phyloP scores from a whole-genome alignment of 2,329 filamentous ascomycete genomes.

The Talaromyces pinophilus region DNA sequence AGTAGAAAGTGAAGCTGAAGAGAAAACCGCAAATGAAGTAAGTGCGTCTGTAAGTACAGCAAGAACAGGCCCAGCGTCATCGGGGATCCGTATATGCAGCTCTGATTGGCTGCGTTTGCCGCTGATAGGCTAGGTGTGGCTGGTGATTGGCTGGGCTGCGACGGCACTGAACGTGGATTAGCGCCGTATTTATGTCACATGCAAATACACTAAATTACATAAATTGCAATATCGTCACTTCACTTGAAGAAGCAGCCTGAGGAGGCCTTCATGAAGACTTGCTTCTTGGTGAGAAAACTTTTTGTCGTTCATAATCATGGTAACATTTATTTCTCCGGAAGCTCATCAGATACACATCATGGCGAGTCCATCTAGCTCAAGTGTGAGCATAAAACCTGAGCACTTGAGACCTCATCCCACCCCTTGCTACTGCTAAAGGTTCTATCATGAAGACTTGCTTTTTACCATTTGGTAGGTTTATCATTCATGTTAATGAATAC shows the following conservation, averaged over 20 bases:
- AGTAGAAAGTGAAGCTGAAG: neutral
- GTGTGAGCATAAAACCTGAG: neutral
- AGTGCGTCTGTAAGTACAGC: neutral
- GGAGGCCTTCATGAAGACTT: neutral
- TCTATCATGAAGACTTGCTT: no score
- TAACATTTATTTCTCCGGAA: neutral
- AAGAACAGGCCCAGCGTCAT: slow-evolving; percentile 9
- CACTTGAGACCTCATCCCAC: no score
- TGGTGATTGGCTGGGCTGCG: neutral
- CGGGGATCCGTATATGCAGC: neutral
- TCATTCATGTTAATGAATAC: neutral
- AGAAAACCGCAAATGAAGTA: neutral
- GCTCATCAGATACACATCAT: neutral
- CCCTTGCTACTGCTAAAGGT: no score
- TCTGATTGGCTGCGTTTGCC: slow-evolving; percentile 10
- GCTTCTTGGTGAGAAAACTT: neutral
- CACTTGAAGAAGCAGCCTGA: neutral
- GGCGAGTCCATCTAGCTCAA: neutral
- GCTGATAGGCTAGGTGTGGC: neutral
- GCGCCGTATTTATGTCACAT: neutral
- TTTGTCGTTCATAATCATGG: neutral
- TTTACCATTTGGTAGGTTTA: neutral
- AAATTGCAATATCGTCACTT: slow-evolving; percentile 1
- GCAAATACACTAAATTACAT: neutral
- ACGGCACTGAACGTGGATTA: neutral